Evolutionary conservation across 2,329 filamentous ascomycete species (phyloP).

Genomic region (Calonectria fujianensis): DNA sequence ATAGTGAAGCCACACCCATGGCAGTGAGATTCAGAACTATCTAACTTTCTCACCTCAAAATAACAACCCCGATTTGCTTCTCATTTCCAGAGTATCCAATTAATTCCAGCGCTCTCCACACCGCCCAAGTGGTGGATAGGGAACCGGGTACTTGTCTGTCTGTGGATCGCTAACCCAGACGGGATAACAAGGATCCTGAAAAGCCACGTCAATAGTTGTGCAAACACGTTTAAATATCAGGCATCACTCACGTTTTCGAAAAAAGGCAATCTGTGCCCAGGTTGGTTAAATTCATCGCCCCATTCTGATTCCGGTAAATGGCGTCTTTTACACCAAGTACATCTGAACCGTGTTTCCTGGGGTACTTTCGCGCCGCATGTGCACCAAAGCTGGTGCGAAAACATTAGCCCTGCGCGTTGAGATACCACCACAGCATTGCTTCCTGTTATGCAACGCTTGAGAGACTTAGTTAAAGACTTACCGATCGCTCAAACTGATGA

Average conservation of each 20-base stretch:
- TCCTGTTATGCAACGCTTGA: not conserved
- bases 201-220: no score
- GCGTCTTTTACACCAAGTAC: conserved; percentile 46
- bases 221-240: not conserved
- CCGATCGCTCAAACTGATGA: conserved; percentile 28
- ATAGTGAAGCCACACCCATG: no score
- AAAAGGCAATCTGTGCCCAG: conserved; percentile 34
- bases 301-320: conserved; percentile 42
- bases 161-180: not conserved
- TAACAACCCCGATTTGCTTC: no score
- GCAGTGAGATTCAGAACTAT: no score
- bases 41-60: no score
- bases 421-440: no score
- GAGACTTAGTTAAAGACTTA: not conserved
- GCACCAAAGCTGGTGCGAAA: conserved; percentile 43
- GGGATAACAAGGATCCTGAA: not conserved
- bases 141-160: not conserved
- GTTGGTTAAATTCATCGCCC: not conserved
- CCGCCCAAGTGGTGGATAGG: not conserved
- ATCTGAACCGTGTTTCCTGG: not conserved
- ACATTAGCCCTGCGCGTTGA: not conserved
- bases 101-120: not conserved
- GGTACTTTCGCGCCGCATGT: conserved; percentile 33
- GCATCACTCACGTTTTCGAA: conserved; percentile 41
- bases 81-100: not conserved